A percentile compares a stretch with the other conserved stretches of the same genome.
Evolutionary conservation across 805 yeast genomes (phyloP).

Genomic region (Jamesozyma piceae): DNA sequence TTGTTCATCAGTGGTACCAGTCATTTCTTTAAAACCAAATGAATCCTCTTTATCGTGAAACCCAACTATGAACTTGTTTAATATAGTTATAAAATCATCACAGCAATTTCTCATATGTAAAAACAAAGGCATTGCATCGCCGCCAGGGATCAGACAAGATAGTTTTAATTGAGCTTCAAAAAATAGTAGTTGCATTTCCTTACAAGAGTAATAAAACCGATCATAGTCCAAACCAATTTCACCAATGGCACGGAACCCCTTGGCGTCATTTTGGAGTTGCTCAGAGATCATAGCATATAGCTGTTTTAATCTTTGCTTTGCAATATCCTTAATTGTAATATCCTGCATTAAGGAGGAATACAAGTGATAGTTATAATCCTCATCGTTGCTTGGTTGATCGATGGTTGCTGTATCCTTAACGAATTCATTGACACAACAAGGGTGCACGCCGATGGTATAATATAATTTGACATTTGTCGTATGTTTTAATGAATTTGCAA

Average conservation of each 20-base stretch:
- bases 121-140: constrained; percentile 62
- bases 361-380: constrained; percentile 10
- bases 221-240: constrained; percentile 96
- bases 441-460: constrained; percentile 91
- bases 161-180: constrained; percentile 69
- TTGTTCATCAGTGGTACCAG: constrained; percentile 5
- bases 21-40: constrained; percentile 10
- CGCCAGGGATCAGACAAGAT: constrained; percentile 29
- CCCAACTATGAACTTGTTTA: constrained; percentile 51
- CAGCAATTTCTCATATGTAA: constrained; percentile 84
- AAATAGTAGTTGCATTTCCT: constrained; percentile 53
- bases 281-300: constrained; percentile 43
- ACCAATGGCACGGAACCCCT: constrained; percentile 69
- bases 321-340: constrained; percentile 6
- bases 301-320: constrained; percentile 28
- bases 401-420: constrained; percentile 21
- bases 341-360: constrained; percentile 2
- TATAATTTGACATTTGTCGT: constrained; percentile 27
- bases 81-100: constrained; percentile 60
- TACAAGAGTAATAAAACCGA: constrained; percentile 66
- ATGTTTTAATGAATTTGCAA: constrained; percentile 36
- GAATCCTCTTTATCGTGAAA: constrained; percentile 27
- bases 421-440: constrained; percentile 69
- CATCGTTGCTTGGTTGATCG: constrained; percentile 22
- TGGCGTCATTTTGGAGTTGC: constrained; percentile 36